Evolutionary conservation across 2,329 filamentous ascomycete genomes (phyloP).

Genomic region (Thielaviopsis cerberus): DNA sequence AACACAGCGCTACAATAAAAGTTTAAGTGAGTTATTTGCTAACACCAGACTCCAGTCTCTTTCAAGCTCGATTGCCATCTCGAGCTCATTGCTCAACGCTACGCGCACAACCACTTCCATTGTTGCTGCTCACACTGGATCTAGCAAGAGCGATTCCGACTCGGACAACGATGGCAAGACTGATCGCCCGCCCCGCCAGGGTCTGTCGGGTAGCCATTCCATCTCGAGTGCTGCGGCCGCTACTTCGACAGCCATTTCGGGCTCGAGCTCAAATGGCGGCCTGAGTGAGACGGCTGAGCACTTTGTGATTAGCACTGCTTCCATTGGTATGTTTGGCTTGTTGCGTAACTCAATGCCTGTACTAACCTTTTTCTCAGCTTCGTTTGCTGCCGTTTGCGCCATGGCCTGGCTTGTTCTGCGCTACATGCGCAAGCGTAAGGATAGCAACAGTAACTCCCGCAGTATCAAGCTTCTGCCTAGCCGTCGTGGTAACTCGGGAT

Average conservation of each 20-base stretch:
- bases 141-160: neutral
- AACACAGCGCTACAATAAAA: neutral
- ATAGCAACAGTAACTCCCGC: neutral
- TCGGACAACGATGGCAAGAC: neutral
- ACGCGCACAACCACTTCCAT: neutral
- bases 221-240: neutral
- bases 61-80: slow-evolving; percentile 3
- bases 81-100: neutral
- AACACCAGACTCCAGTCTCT: neutral
- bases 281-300: slow-evolving; percentile 7
- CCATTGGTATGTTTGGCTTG: slow-evolving; percentile 3
- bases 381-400: slow-evolving; percentile 4
- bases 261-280: neutral
- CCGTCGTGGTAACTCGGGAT: neutral
- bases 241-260: neutral
- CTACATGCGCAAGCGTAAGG: slow-evolving; percentile 2
- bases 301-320: slow-evolving; percentile 8
- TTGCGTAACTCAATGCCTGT: neutral
- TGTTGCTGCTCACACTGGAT: neutral
- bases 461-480: neutral
- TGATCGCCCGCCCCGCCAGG: neutral
- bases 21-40: neutral
- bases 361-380: neutral
- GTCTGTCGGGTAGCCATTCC: neutral
- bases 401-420: slow-evolving; percentile 9